These are phyloP conservation scores for Euphorbia corollata DNA, from an alignment of 441 rosid species.

Conservation along the genomic window DNA sequence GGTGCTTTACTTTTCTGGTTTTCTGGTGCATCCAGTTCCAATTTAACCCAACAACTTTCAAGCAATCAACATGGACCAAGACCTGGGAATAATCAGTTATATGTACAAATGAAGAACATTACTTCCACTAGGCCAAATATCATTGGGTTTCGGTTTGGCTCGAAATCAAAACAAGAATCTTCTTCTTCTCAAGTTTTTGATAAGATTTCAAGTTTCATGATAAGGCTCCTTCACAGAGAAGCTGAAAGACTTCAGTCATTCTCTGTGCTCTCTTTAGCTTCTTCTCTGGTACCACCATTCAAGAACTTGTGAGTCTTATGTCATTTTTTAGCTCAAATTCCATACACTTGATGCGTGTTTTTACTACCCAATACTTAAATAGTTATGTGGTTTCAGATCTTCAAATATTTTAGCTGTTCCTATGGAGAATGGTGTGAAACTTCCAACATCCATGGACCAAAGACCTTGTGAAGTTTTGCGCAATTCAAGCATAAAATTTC, in stretches of 20 bases:
- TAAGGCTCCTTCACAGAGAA: conserved; percentile 47
- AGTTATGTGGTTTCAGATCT: conserved; percentile 37
- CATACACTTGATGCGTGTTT: background rate
- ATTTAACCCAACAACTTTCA: conserved; percentile 34
- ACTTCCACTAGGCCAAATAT: conserved; percentile 24
- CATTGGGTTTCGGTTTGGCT: conserved; percentile 27
- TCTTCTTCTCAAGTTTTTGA: conserved; percentile 31
- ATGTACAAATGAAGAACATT: conserved; percentile 29
- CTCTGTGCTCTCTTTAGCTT: conserved; percentile 61
- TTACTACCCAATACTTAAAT: background rate
- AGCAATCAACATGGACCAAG: conserved; percentile 28
- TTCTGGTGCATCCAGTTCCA: conserved; percentile 38
- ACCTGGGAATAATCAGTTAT: conserved; percentile 29
- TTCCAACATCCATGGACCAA: conserved; percentile 32
- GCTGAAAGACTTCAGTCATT: conserved; percentile 47
- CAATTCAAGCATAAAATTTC: conserved; percentile 38
- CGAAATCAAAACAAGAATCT: conserved; percentile 26
- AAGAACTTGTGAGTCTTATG: conserved; percentile 46
- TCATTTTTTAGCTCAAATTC: background rate
- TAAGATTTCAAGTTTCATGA: conserved; percentile 38
- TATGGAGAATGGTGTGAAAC: conserved; percentile 29
- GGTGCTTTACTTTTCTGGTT: conserved; percentile 52
- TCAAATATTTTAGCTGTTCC: conserved; percentile 38
- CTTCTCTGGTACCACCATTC: conserved; percentile 52
- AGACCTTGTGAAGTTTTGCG: conserved; percentile 50